Evolutionary conservation across 768 basidiomycete genomes (phyloP), one percentile per base, ranked within the genome.

Genomic region (Lactarius psammicola): DNA sequence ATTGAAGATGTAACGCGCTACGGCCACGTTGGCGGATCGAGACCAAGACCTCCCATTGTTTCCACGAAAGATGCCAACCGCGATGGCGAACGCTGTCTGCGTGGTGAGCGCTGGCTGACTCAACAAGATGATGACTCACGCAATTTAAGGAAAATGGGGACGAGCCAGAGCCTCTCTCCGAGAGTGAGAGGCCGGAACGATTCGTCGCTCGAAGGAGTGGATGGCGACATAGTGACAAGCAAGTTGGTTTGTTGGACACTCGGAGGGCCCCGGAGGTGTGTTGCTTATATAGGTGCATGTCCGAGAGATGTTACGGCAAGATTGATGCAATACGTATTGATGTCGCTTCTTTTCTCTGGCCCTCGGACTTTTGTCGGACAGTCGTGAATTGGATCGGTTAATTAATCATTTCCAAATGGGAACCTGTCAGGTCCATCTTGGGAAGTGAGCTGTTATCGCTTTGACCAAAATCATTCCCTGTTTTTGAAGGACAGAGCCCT

Each of bases 1-100:
- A 42, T 20, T 1, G 7, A 63, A 34, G 3, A 66, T 0, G 26
- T 66, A 33, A n/a, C 65, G 65, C 33, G 18, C 17, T 10, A 2
- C 3, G 11, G 65, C 60, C 7, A 66, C 7, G 1, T 63, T 49
- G 13, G 51, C 31, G 6, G 65, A 62, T 7, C 7, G 33, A 18
- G 54, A 46, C 65, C 65, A 66, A 2, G 65, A 63, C 54, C 65
- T 36, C 9, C 56, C 56, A 30, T 38, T 33, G 30, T 63, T 66
- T 34, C 38, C 56, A 20, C 28, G 46, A 20, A 66, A 66, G 36
- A 66, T 38, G 17, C 65, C 65, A 20, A 58, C 3, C 4, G 49
- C 60, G 10, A 66, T 17, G 15, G 65, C 65, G 23, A 66, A 18
- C 17, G 65, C 65, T 64, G 51, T 42, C 18, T 2, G 9, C 33